These are phyloP conservation scores for Claviceps purpurea DNA, from an alignment of 2,329 filamentous ascomycete species.

Conservation along the genomic window DNA sequence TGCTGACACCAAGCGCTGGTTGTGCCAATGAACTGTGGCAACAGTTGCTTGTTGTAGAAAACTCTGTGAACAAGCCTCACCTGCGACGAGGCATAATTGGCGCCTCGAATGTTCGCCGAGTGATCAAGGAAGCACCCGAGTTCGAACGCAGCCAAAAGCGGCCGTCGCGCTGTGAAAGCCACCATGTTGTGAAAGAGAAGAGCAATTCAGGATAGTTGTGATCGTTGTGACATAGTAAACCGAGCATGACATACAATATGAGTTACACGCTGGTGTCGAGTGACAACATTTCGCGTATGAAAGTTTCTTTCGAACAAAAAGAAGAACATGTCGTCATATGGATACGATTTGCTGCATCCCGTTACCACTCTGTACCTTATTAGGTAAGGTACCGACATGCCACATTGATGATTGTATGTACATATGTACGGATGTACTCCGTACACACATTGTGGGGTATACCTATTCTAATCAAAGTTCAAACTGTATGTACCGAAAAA, in stretches of 20 bases:
- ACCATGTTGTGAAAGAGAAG: conserved; percentile 27
- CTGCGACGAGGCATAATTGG: conserved; percentile 9
- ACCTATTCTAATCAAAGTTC: no score
- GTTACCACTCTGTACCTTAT: no score
- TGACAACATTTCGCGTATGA: neutral
- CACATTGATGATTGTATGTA: no score
- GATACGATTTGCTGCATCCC: neutral
- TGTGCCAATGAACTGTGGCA: neutral
- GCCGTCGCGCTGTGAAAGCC: conserved; percentile 34
- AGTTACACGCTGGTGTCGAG: neutral
- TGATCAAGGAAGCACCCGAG: conserved; percentile 16
- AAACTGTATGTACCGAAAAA: no score
- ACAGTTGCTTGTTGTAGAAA: neutral
- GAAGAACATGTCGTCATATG: conserved; percentile 2
- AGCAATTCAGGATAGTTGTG: conserved; percentile 7
- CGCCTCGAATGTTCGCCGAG: conserved; percentile 9
- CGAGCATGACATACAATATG: neutral
- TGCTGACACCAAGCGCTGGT: neutral
- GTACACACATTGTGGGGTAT: no score
- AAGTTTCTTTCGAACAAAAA: neutral
- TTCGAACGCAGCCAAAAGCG: conserved; percentile 33
- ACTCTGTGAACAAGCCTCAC: neutral
- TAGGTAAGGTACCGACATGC: no score
- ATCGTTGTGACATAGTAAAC: conserved; percentile 17
- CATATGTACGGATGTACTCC: no score